These are phyloP conservation scores for Ehretia macrophylla DNA, from an alignment of 257 asterid species.

Conservation along the genomic window DNA sequence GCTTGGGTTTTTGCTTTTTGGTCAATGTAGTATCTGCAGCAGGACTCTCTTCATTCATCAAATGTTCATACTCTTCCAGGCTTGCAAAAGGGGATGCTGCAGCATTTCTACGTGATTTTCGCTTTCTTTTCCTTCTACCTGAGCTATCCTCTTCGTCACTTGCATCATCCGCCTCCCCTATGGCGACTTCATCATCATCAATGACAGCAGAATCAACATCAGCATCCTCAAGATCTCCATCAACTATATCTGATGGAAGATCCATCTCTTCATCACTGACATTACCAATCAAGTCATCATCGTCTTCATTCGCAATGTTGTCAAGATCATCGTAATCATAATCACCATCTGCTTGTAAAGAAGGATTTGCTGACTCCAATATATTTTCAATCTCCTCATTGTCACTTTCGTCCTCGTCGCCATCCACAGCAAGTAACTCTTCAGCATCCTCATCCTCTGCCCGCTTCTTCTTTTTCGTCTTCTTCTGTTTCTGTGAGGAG, in stretches of 20 bases:
- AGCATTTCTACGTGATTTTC: not conserved
- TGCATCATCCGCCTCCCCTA: slow-evolving; percentile 54
- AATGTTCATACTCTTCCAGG: slow-evolving; percentile 1
- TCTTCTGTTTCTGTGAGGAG: slow-evolving; percentile 50
- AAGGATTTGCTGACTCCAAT: slow-evolving; percentile 34
- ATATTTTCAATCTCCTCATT: slow-evolving; percentile 16
- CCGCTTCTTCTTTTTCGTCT: slow-evolving; percentile 61
- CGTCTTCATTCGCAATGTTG: slow-evolving; percentile 54
- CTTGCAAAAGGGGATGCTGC: slow-evolving; percentile 1
- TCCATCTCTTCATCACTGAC: slow-evolving; percentile 50
- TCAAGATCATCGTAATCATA: slow-evolving; percentile 80
- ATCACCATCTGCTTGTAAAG: slow-evolving; percentile 30
- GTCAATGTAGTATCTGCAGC: not conserved
- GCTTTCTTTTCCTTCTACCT: slow-evolving; percentile 11
- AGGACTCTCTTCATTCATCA: not conserved
- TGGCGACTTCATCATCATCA: slow-evolving; percentile 22
- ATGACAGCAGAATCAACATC: slow-evolving; percentile 8
- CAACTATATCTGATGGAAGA: slow-evolving; percentile 35
- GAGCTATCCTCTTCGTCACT: slow-evolving; percentile 21
- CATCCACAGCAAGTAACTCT: slow-evolving; percentile 32
- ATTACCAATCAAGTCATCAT: slow-evolving; percentile 63
- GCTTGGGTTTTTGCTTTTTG: not conserved
- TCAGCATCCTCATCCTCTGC: slow-evolving; percentile 70
- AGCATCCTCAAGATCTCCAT: slow-evolving; percentile 26
- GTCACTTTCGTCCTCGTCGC: not conserved